Evolutionary conservation across 176 grass and related monocot species (phyloP), one percentile per base, ranked within the genome.

Genomic region (Luzula sylvatica): DNA sequence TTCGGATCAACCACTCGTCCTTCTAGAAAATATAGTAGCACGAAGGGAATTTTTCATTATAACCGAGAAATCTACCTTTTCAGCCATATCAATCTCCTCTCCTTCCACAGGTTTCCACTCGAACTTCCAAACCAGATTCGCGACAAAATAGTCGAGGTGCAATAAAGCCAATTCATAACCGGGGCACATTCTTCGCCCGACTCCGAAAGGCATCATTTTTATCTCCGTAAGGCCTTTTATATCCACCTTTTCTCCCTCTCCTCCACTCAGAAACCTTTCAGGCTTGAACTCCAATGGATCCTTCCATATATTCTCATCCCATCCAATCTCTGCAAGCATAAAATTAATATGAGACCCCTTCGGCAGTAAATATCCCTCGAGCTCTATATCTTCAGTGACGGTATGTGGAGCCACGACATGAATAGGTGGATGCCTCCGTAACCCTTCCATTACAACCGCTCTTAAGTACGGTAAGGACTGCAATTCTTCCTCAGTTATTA

Each of bases 131-230:
- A 86, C 82, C 29, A 86, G 13, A 49, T 74, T 75, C 0, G 46
- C 71, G 9, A 79, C 52, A 16, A 86, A 86, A 61, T 57, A 86
- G 65, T 86, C 59, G 2, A 74, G 70, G 11, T 78, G 74, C 38
- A 65, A 61, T 12, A 79, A 55, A 5, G 69, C 81, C 8, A 75
- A 11, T 11, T 22, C 15, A 52, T 75, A 52, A 0, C 72, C 80
- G 0, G 86, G 86, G 54, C 86, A 90, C 57, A 79, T 70, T 26
- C 86, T 25, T n/a, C 86, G 44, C 13, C 86, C 86, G 0, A 47
- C 80, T 20, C 86, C 80, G 8, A 90, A 90, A 0, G 86, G 76
- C 68, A 84, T 90, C 86, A 90, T 90, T 68, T 71, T 84, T 24
- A 84, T 84, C 69, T 81, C 72, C 49, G 45, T 61, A 19, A 68